Evolutionary conservation across 2,329 filamentous ascomycete genomes (phyloP), one percentile per base, ranked within the genome.

Genomic region (Corinectria fuckeliana): DNA sequence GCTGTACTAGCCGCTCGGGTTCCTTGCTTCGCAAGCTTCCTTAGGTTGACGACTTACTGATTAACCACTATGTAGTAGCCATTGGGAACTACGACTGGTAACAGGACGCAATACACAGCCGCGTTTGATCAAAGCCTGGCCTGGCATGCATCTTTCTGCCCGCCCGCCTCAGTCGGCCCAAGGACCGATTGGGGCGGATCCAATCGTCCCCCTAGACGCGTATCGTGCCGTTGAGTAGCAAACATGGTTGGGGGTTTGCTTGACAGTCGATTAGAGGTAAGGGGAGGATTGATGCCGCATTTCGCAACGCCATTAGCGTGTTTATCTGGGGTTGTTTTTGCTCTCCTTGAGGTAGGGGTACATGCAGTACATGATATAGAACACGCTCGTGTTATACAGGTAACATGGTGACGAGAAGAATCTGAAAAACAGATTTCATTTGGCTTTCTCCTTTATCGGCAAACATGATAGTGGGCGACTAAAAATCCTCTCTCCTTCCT

Each of bases 161-260:
- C 23, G 23, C 14, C 23, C 14, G 21, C 41, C 41, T 44, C 10
- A 14, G 38, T 42, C 36, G 26, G 42, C 42, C 42, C 20, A 54
- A 32, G 23, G 38, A 26, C 44, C 50, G 38, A 52, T 36, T 45
- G 13, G 13, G 36, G 23, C 30, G 30, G 56, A 45, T 54, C 56
- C 56, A 59, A 59, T 59, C 50, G 50, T 50, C 32, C 21, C 28
- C n/a, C 50, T 21, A 30, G 32, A 18, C 30, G 25, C 50, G 49
- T 50, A 54, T 44, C 56, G 34, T 59, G 56, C 30, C 23, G 44
- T 16, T 21, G 14, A 25, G 21, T 50, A 8, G 50, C 44, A 26
- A 50, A 50, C 32, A 38, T 21, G 13, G 53, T 59, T 50, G 56
- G 50, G 44, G 44, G 32, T 45, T 45, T 59, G 50, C 23, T 36